Base-by-base conservation (phyloP, 2,329 filamentous ascomycete genomes). In the Aureobasidium sp. region DNA sequence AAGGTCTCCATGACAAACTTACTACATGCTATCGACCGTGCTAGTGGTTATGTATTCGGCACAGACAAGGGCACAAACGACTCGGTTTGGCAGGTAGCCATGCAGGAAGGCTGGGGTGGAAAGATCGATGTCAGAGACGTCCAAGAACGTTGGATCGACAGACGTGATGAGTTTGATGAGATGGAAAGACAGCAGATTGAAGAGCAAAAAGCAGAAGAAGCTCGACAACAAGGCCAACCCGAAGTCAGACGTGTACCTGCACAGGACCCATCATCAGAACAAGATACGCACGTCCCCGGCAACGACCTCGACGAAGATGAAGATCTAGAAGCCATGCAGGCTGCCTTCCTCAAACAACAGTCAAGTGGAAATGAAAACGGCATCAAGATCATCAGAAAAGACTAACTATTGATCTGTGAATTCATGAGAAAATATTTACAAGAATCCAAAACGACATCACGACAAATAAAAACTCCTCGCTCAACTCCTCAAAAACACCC, bases 1-100 rank as follows among this genome's bases (percentile, higher is more conserved):
- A 97, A 96, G 74, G 90, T 88, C 76, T 95, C 90, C 72, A 97
- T 99, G 91, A 95, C 95, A 85, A 87, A 89, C 68, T 80, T 99
- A 4, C 78, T 99, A 57, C 86, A 89, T 50, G 87, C 93, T 0
- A 92, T 99, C 70, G 94, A 99, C 73, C 84, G 94, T 46, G 93
- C 94, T 0, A 88, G 90, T 10, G 94, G 94, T 0, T 97, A 97
- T 76, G 89, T 91, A 0, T 97, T 99, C 77, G 92, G 92, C 0
- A 61, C 64, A 17, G 64, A 66, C 34, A 91, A 97, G 72, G 93
- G 91, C 1, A 90, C 91, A 50, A 97, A 97, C 68, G 93, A 99
- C 73, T 92, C 88, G 7, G 85, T 99, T n/a, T 99, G 94, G 94
- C 90, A 95, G 70, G 87, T 97, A 48, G 91, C 94, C 2, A 96